Conservation (phyloP, 2,329 filamentous ascomycete species). For the Sarocladium kiliense region DNA sequence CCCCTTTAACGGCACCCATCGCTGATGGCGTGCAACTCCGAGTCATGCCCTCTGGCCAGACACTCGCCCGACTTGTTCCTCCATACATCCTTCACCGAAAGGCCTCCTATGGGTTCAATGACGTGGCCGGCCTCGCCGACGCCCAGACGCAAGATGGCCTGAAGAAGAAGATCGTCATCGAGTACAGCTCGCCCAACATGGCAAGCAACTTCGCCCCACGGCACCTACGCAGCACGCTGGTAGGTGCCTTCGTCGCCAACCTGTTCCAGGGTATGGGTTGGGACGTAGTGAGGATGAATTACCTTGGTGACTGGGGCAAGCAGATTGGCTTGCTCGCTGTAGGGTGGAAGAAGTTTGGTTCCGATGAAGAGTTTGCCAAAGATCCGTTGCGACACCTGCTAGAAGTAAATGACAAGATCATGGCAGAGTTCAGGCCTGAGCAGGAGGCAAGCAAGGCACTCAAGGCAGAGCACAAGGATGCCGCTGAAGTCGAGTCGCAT, state of each 20-base stretch:
- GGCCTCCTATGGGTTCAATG: conserved; percentile 17
- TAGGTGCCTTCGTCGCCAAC: conserved; percentile 63
- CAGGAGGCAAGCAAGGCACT: conserved; percentile 49
- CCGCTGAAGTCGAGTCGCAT: conserved; percentile 27
- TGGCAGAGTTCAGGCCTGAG: conserved; percentile 56
- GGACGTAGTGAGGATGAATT: conserved; percentile 65
- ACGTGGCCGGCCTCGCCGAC: conserved; percentile 14
- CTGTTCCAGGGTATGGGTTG: conserved; percentile 61
- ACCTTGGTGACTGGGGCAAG: conserved; percentile 71
- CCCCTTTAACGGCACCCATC: conserved; percentile 18
- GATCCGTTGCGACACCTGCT: conserved; percentile 66
- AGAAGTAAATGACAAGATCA: conserved; percentile 63
- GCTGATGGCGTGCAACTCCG: conserved; percentile 20
- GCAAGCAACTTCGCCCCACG: conserved; percentile 67
- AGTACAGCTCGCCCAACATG: conserved; percentile 72
- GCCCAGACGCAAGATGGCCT: conserved; percentile 7
- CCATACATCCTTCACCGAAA: conserved; percentile 18
- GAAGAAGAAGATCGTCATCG: conserved; percentile 49
- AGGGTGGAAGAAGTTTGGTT: conserved; percentile 61
- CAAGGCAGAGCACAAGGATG: conserved; percentile 35
- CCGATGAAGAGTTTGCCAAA: conserved; percentile 54
- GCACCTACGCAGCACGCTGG: conserved; percentile 65
- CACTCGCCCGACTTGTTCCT: conserved; percentile 15
- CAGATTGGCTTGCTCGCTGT: conserved; percentile 60
- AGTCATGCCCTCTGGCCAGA: conserved; percentile 17